A percentile compares a stretch with the other conserved stretches of the same genome.
Evolutionary conservation across 371 early-diverging fungal genomes (phyloP).

Genomic region (Syncephalastrum contaminatum): DNA sequence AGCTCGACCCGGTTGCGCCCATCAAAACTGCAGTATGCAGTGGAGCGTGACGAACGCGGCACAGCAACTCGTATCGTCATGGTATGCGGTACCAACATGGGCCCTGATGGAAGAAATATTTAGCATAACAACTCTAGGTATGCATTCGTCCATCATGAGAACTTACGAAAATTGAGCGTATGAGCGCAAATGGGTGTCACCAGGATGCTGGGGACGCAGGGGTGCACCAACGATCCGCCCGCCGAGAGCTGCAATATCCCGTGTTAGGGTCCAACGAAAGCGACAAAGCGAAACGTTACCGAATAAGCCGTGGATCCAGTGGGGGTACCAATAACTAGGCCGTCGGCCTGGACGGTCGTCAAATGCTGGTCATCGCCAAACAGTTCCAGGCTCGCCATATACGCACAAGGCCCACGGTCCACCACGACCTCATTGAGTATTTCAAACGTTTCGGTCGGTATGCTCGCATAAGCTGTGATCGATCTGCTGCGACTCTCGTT

Average conservation of each 20-base stretch:
- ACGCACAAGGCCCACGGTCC: constrained; percentile 88
- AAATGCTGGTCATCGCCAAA: constrained; percentile 84
- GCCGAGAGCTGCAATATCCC: constrained; percentile 66
- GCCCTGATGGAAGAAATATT: constrained; percentile 37
- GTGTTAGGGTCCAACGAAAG: not conserved
- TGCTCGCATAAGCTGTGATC: constrained; percentile 31
- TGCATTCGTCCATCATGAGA: too few species aligned
- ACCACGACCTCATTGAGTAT: constrained; percentile 80
- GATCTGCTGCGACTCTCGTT: constrained; percentile 10
- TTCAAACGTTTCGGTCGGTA: constrained; percentile 48
- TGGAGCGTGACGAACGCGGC: constrained; percentile 67
- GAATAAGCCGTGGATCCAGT: constrained; percentile 96
- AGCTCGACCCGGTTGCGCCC: constrained; percentile 86
- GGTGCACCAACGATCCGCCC: constrained; percentile 91
- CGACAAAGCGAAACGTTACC: constrained; percentile 48
- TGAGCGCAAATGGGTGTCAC: constrained; percentile 96
- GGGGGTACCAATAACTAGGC: constrained; percentile 88
- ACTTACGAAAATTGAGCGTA: constrained; percentile 74
- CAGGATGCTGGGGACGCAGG: constrained; percentile 84
- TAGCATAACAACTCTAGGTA: too few species aligned
- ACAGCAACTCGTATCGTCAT: constrained; percentile 77
- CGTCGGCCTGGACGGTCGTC: constrained; percentile 88
- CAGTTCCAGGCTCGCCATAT: constrained; percentile 84
- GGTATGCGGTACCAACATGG: constrained; percentile 89
- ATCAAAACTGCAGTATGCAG: constrained; percentile 85